Evolutionary conservation across 2,329 filamentous ascomycete species (phyloP).

Genomic region (Ophiobolus disseminans): DNA sequence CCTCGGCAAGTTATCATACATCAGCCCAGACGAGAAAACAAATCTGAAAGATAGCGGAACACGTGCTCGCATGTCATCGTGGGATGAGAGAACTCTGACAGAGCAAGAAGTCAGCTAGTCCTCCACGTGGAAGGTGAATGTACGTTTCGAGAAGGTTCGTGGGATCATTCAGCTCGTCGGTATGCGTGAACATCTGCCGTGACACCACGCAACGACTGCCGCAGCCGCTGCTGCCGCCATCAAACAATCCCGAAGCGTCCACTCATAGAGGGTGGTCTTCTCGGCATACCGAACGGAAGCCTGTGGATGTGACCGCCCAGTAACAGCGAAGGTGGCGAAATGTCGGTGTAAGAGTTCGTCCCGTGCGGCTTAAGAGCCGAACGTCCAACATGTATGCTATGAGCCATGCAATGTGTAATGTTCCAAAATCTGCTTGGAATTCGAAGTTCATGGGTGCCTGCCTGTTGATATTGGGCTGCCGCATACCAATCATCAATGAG

Average conservation of each 20-base stretch:
- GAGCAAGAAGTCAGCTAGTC: no score
- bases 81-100: not conserved
- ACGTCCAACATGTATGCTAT: not conserved
- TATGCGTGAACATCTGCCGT: conserved; percentile 3
- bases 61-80: not conserved
- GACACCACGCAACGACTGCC: conserved; percentile 10
- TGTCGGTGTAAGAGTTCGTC: conserved; percentile 27
- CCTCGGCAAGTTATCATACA: not conserved
- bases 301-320: conserved; percentile 8
- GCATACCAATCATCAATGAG: no score
- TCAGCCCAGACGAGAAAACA: not conserved
- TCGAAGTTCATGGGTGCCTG: not conserved
- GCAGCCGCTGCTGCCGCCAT: conserved; percentile 25
- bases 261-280: conserved; percentile 5
- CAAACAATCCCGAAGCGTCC: conserved; percentile 1
- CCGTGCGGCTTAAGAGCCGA: conserved; percentile 15
- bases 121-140: no score
- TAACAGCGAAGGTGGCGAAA: conserved; percentile 22
- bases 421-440: not conserved
- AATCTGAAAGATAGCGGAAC: not conserved
- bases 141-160: no score
- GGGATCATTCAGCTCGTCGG: conserved; percentile 2
- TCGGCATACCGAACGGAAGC: conserved; percentile 31
- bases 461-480: no score
- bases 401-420: not conserved